A percentile compares a stretch with the other conserved stretches of the same genome.
phyloP scores from a whole-genome alignment of 2,329 filamentous ascomycete genomes.

The Cordyceps javanica region DNA sequence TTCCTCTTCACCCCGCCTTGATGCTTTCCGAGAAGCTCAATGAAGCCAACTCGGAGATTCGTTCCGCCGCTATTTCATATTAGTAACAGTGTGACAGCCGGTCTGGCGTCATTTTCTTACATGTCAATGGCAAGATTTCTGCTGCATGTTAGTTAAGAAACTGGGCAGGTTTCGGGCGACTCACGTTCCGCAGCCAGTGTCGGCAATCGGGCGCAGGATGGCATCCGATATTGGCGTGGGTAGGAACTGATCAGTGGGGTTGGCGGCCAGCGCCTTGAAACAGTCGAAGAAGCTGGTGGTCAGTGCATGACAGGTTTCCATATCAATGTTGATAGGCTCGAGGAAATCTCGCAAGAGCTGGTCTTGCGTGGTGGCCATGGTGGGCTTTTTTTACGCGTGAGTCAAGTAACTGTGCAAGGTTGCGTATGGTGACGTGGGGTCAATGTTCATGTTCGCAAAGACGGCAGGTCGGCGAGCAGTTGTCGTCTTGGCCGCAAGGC shows the following conservation, averaged over 20 bases:
- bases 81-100: conserved; percentile 23
- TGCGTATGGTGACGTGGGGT: not conserved
- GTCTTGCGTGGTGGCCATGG: conserved; percentile 19
- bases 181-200: conserved; percentile 42
- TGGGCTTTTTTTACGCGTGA: not conserved
- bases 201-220: conserved; percentile 43
- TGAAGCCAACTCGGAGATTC: conserved; percentile 62
- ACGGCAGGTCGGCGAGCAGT: not conserved
- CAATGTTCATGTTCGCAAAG: conserved; percentile 2
- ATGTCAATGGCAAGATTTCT: conserved; percentile 61
- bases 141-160: not conserved
- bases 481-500: not conserved
- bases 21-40: conserved; percentile 48
- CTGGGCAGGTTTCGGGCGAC: conserved; percentile 20
- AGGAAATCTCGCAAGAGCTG: conserved; percentile 39
- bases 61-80: conserved; percentile 51
- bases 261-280: conserved; percentile 45
- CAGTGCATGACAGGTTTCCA: conserved; percentile 38
- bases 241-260: conserved; percentile 51
- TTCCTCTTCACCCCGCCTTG: conserved; percentile 13
- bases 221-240: conserved; percentile 56
- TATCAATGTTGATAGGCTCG: conserved; percentile 43
- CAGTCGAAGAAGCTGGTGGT: conserved; percentile 40
- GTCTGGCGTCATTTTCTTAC: conserved; percentile 35
- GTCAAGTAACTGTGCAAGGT: conserved; percentile 6